phyloP scores from a whole-genome alignment of 306 rosid species.

The Dryas alaskensis region DNA sequence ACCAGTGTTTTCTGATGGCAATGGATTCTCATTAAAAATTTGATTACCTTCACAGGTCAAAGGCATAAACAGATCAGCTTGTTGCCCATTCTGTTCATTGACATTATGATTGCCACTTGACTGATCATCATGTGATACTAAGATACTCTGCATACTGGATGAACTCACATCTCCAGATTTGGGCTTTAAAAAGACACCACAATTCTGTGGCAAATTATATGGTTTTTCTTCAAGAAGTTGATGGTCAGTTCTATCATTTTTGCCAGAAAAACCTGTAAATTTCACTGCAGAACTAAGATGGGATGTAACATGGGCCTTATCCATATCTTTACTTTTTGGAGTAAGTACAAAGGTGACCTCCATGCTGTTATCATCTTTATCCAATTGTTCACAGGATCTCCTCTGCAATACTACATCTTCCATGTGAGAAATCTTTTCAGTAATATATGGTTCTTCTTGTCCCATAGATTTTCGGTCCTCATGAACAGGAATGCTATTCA shows the following conservation, averaged over 20 bases:
- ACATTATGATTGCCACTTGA: conserved; percentile 19
- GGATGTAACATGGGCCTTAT: conserved; percentile 11
- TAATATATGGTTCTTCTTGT: conserved; percentile 30
- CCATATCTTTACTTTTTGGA: conserved; percentile 15
- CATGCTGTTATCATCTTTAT: conserved; percentile 30
- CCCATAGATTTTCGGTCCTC: conserved; percentile 18
- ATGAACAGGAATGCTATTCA: conserved; percentile 19
- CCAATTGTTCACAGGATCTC: conserved; percentile 25
- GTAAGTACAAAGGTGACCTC: conserved; percentile 7
- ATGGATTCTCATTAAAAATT: conserved; percentile 29
- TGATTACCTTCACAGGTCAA: conserved; percentile 23
- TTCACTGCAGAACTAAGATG: conserved; percentile 9
- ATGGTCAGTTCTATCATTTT: conserved; percentile 13
- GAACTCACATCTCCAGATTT: conserved; percentile 22
- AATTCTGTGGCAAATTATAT: conserved; percentile 20
- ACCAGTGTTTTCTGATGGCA: conserved; percentile 19
- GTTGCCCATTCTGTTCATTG: conserved; percentile 27
- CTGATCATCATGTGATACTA: conserved; percentile 18
- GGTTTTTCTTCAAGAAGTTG: conserved; percentile 30
- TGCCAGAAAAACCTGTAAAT: conserved; percentile 8
- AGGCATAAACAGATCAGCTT: conserved; percentile 32
- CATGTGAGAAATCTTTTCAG: conserved; percentile 23
- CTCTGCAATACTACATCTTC: conserved; percentile 30
- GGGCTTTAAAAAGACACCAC: conserved; percentile 25
- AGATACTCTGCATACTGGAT: neutral